These are phyloP conservation scores for Pisolithus albus DNA, from an alignment of 768 basidiomycete species.

Conservation along the genomic window DNA sequence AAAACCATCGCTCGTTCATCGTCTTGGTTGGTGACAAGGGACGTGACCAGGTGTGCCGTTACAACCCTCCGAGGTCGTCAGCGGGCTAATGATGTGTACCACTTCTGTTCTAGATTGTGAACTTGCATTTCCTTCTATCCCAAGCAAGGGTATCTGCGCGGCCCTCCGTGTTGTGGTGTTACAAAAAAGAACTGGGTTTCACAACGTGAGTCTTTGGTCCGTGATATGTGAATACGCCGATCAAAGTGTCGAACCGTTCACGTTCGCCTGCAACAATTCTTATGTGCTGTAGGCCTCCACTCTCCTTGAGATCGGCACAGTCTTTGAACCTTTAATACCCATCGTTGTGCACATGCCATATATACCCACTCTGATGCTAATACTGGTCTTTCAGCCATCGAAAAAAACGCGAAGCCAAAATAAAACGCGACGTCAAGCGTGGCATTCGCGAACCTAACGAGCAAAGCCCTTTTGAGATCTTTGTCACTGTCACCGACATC, in stretches of 20 bases:
- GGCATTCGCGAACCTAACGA: slow-evolving; percentile 93
- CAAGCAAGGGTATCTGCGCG: slow-evolving; percentile 86
- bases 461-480: slow-evolving; percentile 96
- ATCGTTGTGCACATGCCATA: too few relatives aligned
- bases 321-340: too few relatives aligned
- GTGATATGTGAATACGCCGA: background rate
- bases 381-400: slow-evolving; percentile 59
- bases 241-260: background rate
- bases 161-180: slow-evolving; percentile 95
- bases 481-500: slow-evolving; percentile 97
- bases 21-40: slow-evolving; percentile 94
- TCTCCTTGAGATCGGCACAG: too few relatives aligned
- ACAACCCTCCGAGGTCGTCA: background rate
- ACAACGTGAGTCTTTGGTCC: slow-evolving; percentile 55
- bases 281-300: background rate
- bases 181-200: slow-evolving; percentile 97
- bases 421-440: slow-evolving; percentile 92
- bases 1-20: slow-evolving; percentile 91
- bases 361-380: background rate
- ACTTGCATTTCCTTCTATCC: slow-evolving; percentile 90
- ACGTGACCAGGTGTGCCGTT: slow-evolving; percentile 70
- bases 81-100: too few relatives aligned
- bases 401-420: slow-evolving; percentile 94
- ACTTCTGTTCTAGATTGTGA: slow-evolving; percentile 59
- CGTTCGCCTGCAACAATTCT: background rate